Evolutionary conservation across 208 protist species (phyloP), one percentile per base, ranked within the genome.

Genomic region (Leishmania mexicana): DNA sequence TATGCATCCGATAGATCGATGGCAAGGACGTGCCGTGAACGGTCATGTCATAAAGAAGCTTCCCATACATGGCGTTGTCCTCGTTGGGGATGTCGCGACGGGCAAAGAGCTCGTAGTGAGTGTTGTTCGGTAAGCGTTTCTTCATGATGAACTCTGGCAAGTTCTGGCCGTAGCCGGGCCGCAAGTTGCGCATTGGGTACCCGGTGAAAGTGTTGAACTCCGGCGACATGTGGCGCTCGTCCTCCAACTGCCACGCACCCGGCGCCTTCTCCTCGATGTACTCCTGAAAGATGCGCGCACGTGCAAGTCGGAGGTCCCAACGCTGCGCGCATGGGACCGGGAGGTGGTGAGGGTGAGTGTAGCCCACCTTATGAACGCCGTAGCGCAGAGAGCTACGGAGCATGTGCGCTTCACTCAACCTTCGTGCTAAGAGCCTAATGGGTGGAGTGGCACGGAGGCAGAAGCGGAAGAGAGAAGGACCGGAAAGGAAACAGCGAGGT

Each of bases 51-150:
- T 93, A 95, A 10, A 98, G 88, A 60, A 91, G 86, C 74, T 98
- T 97, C 24, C 95, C 95, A 80, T 97, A 98, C 94, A 98, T 96
- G 62, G 93, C 94, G 76, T 96, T 98, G 75, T 97, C 94, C 65
- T 98, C 90, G 68, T 95, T 94, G 38, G 95, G 95, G 51, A 98
- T 92, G 67, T 98, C 94, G 21, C 93, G 85, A 51, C 95, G 92
- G 5, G 95, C 93, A 80, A 97, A 96, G 17, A 98, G 87, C 74
- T 98, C 95, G 79, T 97, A 97, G 77, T 96, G 93, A 13, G 95
- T 96, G 89, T 97, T 96, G 87, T 98, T 96, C 1, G 95, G 95
- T 38, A 98, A 80, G 45, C 93, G 78, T 85, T 96, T 97, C 81
- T 98, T 96, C 89, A 98, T 89, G 35, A 98, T 92, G 68, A 93